Evolutionary conservation across 2,329 filamentous ascomycete species (phyloP), one percentile per base, ranked within the genome.

Genomic region (Fusarium avenaceum): DNA sequence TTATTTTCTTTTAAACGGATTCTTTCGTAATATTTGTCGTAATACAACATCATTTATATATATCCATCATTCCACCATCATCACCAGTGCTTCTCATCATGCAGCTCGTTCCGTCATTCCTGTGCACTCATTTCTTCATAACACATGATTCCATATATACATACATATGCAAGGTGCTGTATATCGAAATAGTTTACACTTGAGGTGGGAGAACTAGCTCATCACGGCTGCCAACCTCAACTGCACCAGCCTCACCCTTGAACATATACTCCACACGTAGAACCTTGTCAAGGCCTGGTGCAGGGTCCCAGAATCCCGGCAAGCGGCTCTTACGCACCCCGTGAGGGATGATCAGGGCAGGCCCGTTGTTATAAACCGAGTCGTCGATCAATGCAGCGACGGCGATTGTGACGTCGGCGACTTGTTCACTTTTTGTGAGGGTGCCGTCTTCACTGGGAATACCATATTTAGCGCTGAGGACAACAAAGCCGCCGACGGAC

Each of bases 241-340:
- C 33, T n/a, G 65, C 61, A 22, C 52, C 59, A 20, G 70, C 68
- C 26, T 50, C 59, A n/a, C 74, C 82, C 68, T 79, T 80, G 69
- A 78, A 84, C 20, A 78, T 57, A 62, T 85, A 86, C 57, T 80
- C 76, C 17, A 86, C 80, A 45, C 79, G 78, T 47, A 86, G 74
- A 35, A 80, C 77, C 78, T 86, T 86, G 20, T 76, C 76, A 35
- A 74, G 72, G 33, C 72, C 72, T 7, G 83, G 84, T 14, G 79
- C 80, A 17, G 84, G 84, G 56, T 86, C 84, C 81, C 83, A 85
- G 71, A 86, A 86, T 2, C 84, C 84, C 1, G 83, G 75, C 28
- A 86, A 69, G 35, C 79, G 76, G 44, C 77, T 79, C 76, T 85
- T 84, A 50, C 77, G 71, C 51, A 84, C 70, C 1, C 81, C 80